Conservation (phyloP, 768 basidiomycete species). For the Rhodocollybia butyracea region DNA sequence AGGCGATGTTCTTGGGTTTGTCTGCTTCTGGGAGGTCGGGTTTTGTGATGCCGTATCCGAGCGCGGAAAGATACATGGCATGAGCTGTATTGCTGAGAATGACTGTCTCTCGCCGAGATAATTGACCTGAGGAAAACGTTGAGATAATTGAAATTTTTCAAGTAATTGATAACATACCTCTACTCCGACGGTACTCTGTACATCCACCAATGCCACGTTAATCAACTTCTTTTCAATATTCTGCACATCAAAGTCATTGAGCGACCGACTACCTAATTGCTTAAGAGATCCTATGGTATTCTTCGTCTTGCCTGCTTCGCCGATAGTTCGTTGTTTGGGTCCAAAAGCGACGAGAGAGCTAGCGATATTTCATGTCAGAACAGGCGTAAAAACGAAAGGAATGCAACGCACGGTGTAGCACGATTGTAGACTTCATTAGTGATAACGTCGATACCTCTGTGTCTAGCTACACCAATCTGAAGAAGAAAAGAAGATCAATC, state of each 20-base stretch:
- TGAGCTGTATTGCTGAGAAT: constrained; percentile 89
- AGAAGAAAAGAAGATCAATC: constrained; percentile 2
- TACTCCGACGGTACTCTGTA: constrained; percentile 76
- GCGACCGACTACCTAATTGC: constrained; percentile 79
- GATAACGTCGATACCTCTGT: constrained; percentile 98
- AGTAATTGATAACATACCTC: constrained; percentile 53
- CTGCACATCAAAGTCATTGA: constrained; percentile 78
- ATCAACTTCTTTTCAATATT: constrained; percentile 89
- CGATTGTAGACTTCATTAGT: constrained; percentile 97
- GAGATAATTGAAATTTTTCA: constrained; percentile 9
- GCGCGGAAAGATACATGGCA: constrained; percentile 88
- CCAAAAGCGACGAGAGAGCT: constrained; percentile 96
- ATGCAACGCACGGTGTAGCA: constrained; percentile 77
- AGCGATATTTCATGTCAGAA: constrained; percentile 9
- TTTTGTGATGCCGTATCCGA: constrained; percentile 99
- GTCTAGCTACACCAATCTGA: constrained; percentile 92
- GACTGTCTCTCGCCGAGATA: constrained; percentile 78
- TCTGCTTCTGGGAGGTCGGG: constrained; percentile 89
- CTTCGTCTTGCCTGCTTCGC: constrained; percentile 93
- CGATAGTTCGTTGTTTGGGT: constrained; percentile 84
- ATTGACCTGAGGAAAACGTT: constrained; percentile 68
- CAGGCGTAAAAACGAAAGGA: neutral
- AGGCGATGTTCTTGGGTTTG: constrained; percentile 80
- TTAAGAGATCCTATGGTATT: constrained; percentile 96
- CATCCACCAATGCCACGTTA: constrained; percentile 83